These are phyloP conservation scores for Metarhizium humberi DNA, from an alignment of 2,329 filamentous ascomycete genomes.

Conservation along the genomic window DNA sequence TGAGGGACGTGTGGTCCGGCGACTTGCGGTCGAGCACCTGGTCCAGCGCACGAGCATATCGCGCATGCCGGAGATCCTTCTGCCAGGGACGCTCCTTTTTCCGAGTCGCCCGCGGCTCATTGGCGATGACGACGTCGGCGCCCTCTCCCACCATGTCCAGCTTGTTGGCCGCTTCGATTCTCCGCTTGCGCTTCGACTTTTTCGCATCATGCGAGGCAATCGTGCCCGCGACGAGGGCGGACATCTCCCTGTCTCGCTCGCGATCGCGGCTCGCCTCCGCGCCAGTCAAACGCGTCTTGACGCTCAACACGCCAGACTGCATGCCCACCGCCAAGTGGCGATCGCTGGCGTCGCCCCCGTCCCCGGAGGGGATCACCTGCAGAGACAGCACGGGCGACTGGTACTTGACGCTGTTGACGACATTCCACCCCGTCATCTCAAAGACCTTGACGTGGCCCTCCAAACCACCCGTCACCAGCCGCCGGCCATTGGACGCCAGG, in stretches of 20 bases:
- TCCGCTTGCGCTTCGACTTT: constrained; percentile 58
- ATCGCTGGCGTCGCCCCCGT: constrained; percentile 52
- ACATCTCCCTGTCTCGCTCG: constrained; percentile 77
- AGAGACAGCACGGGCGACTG: constrained; percentile 82
- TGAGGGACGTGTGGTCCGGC: constrained; percentile 48
- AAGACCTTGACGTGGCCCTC: constrained; percentile 98
- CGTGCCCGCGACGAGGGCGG: constrained; percentile 66
- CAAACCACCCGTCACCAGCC: constrained; percentile 78
- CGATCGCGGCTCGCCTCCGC: constrained; percentile 67
- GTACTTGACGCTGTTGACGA: constrained; percentile 92
- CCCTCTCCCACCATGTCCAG: constrained; percentile 78
- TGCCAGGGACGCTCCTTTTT: constrained; percentile 73
- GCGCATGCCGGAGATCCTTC: constrained; percentile 65
- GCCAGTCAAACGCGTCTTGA: constrained; percentile 81
- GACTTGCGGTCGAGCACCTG: constrained; percentile 52
- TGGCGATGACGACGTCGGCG: constrained; percentile 81
- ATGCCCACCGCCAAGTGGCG: constrained; percentile 92
- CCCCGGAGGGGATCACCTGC: constrained; percentile 50
- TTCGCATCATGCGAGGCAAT: constrained; percentile 69
- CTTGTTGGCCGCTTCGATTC: constrained; percentile 33
- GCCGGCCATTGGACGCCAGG: constrained; percentile 68
- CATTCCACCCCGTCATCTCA: constrained; percentile 89
- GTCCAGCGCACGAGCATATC: constrained; percentile 72
- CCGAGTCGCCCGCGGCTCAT: constrained; percentile 39
- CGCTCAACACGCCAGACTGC: constrained; percentile 83